These are phyloP conservation scores for Pelargonium myrrhifolium DNA, from an alignment of 441 rosid species.

Conservation along the genomic window DNA sequence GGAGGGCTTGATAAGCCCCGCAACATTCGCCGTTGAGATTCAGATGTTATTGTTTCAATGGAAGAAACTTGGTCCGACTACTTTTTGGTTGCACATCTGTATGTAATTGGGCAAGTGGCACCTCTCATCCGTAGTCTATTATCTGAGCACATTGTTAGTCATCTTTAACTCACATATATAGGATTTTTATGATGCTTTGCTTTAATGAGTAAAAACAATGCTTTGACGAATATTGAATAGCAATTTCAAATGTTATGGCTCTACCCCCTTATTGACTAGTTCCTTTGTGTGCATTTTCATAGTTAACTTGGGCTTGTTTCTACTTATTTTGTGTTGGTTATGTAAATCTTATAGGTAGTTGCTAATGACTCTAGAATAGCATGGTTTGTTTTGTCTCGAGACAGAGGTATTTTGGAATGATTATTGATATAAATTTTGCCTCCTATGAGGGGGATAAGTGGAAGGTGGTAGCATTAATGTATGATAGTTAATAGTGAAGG, in stretches of 20 bases:
- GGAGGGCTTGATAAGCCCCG: conserved; percentile 50
- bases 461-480: conserved; percentile 2
- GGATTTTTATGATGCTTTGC: conserved; percentile 25
- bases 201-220: conserved; percentile 20
- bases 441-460: background rate
- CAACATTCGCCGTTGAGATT: conserved; percentile 49
- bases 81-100: conserved; percentile 16
- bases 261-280: conserved; percentile 11
- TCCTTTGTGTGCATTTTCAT: conserved; percentile 6
- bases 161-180: conserved; percentile 26
- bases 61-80: conserved; percentile 22
- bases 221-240: conserved; percentile 17
- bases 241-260: conserved; percentile 19
- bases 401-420: conserved; percentile 11
- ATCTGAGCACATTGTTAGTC: conserved; percentile 35
- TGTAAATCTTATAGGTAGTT: conserved; percentile 9
- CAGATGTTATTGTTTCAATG: conserved; percentile 19
- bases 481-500: background rate
- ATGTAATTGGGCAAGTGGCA: conserved; percentile 29
- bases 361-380: conserved; percentile 12
- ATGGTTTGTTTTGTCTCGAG: background rate
- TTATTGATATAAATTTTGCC: conserved; percentile 1
- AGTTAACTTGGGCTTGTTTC: conserved; percentile 6
- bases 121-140: conserved; percentile 31
- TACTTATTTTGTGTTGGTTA: background rate